phyloP scores from a whole-genome alignment of 192 early-diverging fungal species.

The Coemansia aciculifera region DNA sequence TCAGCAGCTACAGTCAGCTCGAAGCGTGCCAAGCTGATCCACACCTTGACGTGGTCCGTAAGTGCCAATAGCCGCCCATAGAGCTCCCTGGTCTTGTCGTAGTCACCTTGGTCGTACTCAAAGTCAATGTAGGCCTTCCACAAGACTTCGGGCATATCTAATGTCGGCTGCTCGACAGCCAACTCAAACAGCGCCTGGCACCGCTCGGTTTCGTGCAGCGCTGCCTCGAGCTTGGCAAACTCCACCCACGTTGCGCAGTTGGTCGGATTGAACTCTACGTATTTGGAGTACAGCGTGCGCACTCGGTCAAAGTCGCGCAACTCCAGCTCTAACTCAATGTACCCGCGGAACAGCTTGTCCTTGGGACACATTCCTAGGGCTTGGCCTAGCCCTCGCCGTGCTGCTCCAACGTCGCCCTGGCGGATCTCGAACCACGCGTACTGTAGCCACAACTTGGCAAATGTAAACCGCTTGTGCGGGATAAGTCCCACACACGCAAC shows the following conservation, averaged over 20 bases:
- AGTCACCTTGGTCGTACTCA: constrained; percentile 83
- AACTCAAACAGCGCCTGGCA: constrained; percentile 87
- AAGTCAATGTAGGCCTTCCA: constrained; percentile 99
- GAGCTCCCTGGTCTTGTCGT: constrained; percentile 69
- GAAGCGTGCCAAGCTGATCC: constrained; percentile 92
- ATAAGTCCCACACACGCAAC: constrained; percentile 76
- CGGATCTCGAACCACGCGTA: constrained; percentile 94
- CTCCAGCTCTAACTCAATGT: constrained; percentile 93
- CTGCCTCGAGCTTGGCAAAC: constrained; percentile 86
- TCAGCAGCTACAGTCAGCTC: constrained; percentile 63
- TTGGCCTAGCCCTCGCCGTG: constrained; percentile 78
- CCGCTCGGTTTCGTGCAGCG: constrained; percentile 84
- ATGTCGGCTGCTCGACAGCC: constrained; percentile 79
- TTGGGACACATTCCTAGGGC: constrained; percentile 91
- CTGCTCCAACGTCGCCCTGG: constrained; percentile 65
- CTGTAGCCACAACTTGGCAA: constrained; percentile 95
- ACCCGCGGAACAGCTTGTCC: constrained; percentile 90
- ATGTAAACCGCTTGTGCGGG: constrained; percentile 93
- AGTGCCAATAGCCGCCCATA: constrained; percentile 84
- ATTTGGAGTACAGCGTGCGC: constrained; percentile 86
- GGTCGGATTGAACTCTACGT: constrained; percentile 81
- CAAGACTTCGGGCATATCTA: constrained; percentile 98
- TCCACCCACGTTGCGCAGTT: constrained; percentile 97
- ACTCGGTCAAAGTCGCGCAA: constrained; percentile 94
- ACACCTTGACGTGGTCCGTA: constrained; percentile 96